Conservation (phyloP, 495 filamentous ascomycete species). For the Aspergillus avenaceus region DNA sequence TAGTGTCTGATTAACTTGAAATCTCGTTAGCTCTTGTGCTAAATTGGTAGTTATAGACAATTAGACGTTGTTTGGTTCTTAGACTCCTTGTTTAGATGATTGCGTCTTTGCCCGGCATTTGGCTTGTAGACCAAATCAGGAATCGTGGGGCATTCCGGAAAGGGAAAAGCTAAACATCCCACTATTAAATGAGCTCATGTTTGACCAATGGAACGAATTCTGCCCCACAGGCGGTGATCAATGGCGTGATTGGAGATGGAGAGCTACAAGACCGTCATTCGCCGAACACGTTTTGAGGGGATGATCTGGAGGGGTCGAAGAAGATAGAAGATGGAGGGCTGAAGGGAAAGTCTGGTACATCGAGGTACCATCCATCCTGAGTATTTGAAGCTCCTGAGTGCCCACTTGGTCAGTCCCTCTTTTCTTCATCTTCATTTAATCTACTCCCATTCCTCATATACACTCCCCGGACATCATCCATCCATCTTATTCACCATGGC, state of each 20-base stretch:
- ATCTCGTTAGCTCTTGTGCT: too few relatives aligned
- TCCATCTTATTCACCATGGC: slow-evolving; percentile 44
- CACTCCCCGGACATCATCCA: slow-evolving; percentile 2
- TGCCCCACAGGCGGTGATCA: slow-evolving; percentile 27
- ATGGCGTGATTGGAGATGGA: slow-evolving; percentile 37
- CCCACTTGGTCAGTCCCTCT: neutral
- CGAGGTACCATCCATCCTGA: neutral
- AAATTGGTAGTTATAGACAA: too few relatives aligned
- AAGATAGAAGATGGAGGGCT: slow-evolving; percentile 1
- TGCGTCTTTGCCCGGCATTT: neutral
- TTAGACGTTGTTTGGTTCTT: too few relatives aligned
- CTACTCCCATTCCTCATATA: neutral
- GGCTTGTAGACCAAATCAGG: too few relatives aligned
- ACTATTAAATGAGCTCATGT: slow-evolving; percentile 11
- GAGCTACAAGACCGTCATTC: neutral
- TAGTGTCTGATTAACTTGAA: too few relatives aligned
- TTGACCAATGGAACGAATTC: slow-evolving; percentile 23
- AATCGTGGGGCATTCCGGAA: neutral
- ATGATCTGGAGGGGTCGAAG: slow-evolving; percentile 11
- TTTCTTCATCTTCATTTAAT: neutral
- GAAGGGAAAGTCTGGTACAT: neutral
- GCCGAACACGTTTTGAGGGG: slow-evolving; percentile 1
- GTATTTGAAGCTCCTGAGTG: slow-evolving; percentile 21
- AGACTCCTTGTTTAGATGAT: slow-evolving; percentile 6
- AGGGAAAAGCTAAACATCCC: slow-evolving; percentile 24